Evolutionary conservation across 306 rosid species (phyloP).

Genomic region (Corylus americana): DNA sequence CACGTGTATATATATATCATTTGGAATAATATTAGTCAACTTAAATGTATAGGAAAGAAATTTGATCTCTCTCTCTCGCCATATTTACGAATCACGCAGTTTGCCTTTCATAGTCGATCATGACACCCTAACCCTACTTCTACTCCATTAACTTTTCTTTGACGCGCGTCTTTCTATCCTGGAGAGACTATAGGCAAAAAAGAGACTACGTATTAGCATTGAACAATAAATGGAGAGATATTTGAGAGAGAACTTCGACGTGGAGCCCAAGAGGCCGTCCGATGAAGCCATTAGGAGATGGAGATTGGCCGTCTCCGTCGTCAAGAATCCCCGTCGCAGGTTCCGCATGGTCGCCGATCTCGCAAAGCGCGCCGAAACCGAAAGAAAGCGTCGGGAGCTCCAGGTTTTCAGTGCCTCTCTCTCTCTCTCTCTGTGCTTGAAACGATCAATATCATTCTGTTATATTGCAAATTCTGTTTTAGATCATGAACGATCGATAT

Average conservation of each 20-base stretch:
- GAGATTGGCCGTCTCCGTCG: constrained; percentile 82
- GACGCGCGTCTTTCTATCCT: background rate
- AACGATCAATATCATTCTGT: background rate
- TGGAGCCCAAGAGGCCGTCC: constrained; percentile 60
- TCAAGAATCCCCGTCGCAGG: constrained; percentile 89
- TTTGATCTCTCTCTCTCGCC: background rate
- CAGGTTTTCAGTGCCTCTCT: constrained; percentile 46
- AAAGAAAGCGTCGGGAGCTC: constrained; percentile 50
- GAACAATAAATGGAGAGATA: constrained; percentile 54
- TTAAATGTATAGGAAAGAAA: no score
- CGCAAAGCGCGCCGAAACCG: constrained; percentile 72
- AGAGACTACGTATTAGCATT: background rate
- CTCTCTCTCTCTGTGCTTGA: no score
- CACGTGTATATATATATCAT: no score
- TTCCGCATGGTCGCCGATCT: constrained; percentile 94
- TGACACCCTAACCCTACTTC: background rate
- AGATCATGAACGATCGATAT: background rate
- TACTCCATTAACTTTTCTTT: no score
- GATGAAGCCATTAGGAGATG: constrained; percentile 65
- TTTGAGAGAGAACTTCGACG: constrained; percentile 63
- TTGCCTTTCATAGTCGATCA: constrained; percentile 2
- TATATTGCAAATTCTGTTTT: background rate
- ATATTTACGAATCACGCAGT: background rate
- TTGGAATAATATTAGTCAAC: no score
- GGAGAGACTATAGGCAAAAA: background rate